Base-by-base conservation (phyloP, 2,329 filamentous ascomycete species). In the Ascochyta rabiei region DNA sequence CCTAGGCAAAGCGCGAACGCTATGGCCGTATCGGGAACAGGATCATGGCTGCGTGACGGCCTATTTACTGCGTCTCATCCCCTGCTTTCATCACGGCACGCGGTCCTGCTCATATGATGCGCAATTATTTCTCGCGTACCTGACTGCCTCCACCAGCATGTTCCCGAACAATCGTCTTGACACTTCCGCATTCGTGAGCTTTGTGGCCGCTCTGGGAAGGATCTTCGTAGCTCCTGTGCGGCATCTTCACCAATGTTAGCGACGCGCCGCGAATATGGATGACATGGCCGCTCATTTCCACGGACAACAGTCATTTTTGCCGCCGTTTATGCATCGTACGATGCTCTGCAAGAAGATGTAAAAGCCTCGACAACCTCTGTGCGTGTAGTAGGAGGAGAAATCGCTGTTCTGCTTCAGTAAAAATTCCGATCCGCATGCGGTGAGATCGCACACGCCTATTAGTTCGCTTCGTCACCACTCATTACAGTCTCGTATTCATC, bases 1-100 rank as follows among this genome's bases (percentile, higher is more conserved):
- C 31, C 44, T 45, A 42, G 41, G 51, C 33, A 48, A 21, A 26
- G 21, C 47, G 40, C 21, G 30, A 12, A 34, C 52, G 52, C 52
- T 46, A 31, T 47, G 52, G 50, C 47, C 42, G 37, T 41, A 21
- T 13, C 9, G 13, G 18, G 30, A 33, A 30, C 55, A 48, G 58
- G 54, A 58, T 58, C 48, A 58, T 43, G 53, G 52, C 44, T 47
- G 51, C 55, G 43, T 19, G 23, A 48, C 31, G 46, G 46, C 45
- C 54, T 50, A 34, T 35, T 24, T 37, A 45, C 47, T 30, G 41
- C 54, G 37, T 54, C 48, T 38, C 21, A 26, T 28, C 48, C 60
- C 61, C 58, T 60, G 59, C 60, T 46, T 39, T 55, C 52, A 56
- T 62, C 50, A 53, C 53, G 43, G 46, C 42, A 35, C n/a, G 31